Evolutionary conservation across 768 basidiomycete genomes (phyloP).

Genomic region (Candolleomyces eurysporus): DNA sequence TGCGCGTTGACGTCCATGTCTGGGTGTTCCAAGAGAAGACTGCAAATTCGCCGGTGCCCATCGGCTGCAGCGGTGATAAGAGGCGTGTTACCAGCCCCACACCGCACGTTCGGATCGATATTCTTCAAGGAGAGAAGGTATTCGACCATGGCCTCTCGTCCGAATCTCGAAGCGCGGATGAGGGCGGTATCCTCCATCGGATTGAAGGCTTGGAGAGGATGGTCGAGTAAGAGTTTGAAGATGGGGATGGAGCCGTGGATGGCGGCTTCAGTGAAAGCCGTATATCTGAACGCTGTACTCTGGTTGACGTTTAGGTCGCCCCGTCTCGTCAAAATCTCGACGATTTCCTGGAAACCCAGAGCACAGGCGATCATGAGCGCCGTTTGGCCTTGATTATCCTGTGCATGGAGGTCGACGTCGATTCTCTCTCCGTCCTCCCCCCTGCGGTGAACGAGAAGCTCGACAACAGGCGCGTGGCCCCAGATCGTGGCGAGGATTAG

Average conservation of each 20-base stretch:
- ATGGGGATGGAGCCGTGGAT: background rate
- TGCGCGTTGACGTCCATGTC: background rate
- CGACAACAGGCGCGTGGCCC: background rate
- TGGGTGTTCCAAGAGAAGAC: background rate
- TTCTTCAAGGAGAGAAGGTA: background rate
- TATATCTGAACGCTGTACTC: background rate
- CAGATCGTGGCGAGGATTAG: background rate
- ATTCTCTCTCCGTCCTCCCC: background rate
- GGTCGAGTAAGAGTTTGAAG: background rate
- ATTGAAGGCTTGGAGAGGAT: background rate
- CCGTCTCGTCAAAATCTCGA: background rate
- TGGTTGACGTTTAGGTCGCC: background rate
- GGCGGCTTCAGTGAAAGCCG: slow-evolving; percentile 2
- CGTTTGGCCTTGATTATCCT: background rate
- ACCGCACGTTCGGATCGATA: background rate
- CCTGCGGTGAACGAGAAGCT: background rate
- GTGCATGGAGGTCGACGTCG: slow-evolving; percentile 1
- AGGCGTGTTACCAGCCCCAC: background rate
- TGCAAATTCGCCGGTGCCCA: background rate
- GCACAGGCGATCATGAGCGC: slow-evolving; percentile 1
- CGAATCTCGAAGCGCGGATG: background rate
- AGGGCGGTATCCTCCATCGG: background rate
- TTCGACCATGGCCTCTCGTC: background rate
- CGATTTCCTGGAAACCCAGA: background rate
- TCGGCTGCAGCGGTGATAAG: background rate